A percentile compares a stretch with the other conserved stretches of the same genome.
These are phyloP conservation scores for Penicillium lividum DNA, from an alignment of 495 filamentous ascomycete genomes.

Conservation along the genomic window DNA sequence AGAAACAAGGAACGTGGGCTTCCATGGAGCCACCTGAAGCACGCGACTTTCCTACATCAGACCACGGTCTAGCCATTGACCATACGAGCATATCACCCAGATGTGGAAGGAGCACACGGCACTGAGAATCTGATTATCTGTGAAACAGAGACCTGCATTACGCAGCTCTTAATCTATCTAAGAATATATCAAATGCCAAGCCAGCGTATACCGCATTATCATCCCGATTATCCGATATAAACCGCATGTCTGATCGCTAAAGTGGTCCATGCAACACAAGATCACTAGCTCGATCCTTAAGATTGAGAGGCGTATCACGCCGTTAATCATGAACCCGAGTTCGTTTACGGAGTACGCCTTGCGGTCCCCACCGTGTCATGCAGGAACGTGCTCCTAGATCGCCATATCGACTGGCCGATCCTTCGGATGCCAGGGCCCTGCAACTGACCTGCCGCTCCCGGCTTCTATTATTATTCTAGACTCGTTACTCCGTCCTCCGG, in stretches of 20 bases:
- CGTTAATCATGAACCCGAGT: neutral
- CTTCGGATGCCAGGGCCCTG: neutral
- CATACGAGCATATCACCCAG: neutral
- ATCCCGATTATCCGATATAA: neutral
- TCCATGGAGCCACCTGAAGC: neutral
- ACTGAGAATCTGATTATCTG: neutral
- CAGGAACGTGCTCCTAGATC: slow-evolving; percentile 12
- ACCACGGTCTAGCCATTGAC: neutral
- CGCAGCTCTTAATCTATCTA: neutral
- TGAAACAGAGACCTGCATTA: neutral
- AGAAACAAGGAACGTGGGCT: neutral
- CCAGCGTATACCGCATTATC: neutral
- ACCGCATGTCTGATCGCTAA: neutral
- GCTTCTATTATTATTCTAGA: neutral
- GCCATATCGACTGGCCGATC: slow-evolving; percentile 8
- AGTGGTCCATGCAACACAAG: neutral
- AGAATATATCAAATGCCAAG: neutral
- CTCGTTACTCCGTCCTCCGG: neutral
- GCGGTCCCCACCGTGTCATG: slow-evolving; percentile 1
- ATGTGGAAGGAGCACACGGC: too few species aligned
- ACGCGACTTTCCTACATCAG: neutral
- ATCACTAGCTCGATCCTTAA: neutral
- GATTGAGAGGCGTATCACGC: neutral
- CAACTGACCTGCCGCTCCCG: neutral
- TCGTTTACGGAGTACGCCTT: neutral